Evolutionary conservation across 257 asterid genomes (phyloP).

Genomic region (Solanum virginianum): DNA sequence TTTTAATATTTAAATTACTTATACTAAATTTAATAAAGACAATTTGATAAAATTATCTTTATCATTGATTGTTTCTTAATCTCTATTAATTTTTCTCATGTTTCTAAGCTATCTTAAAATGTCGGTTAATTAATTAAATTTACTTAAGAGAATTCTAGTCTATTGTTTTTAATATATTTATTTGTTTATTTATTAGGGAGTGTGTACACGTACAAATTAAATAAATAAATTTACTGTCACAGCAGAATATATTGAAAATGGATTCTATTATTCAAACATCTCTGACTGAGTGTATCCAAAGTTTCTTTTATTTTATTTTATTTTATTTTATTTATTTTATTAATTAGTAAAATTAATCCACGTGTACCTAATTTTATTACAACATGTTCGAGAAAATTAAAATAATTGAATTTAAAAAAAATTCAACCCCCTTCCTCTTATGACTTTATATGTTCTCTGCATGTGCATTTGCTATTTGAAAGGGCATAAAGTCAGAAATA

Average conservation of each 20-base stretch:
- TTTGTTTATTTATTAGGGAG: background rate
- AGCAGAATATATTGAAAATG: background rate
- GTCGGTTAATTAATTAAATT: background rate
- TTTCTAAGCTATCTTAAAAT: background rate
- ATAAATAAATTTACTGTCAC: background rate
- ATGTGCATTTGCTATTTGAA: constrained; percentile 2
- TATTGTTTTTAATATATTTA: background rate
- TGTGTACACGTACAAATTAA: background rate
- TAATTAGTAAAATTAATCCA: background rate
- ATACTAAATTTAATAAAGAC: no score
- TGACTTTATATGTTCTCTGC: background rate
- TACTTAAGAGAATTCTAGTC: background rate
- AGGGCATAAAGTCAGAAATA: background rate
- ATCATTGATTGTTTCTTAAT: no score
- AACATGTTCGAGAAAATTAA: background rate
- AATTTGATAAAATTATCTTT: no score
- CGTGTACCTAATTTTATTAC: background rate
- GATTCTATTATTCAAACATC: background rate
- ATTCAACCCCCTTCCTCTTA: background rate
- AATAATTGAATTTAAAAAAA: background rate
- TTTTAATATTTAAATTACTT: no score
- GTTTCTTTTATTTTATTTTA: background rate
- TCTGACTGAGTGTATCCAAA: constrained; percentile 1
- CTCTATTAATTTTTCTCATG: background rate
- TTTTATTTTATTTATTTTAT: background rate